These are phyloP conservation scores for Rauvolfia tetraphylla DNA, from an alignment of 257 asterid species.

Conservation along the genomic window DNA sequence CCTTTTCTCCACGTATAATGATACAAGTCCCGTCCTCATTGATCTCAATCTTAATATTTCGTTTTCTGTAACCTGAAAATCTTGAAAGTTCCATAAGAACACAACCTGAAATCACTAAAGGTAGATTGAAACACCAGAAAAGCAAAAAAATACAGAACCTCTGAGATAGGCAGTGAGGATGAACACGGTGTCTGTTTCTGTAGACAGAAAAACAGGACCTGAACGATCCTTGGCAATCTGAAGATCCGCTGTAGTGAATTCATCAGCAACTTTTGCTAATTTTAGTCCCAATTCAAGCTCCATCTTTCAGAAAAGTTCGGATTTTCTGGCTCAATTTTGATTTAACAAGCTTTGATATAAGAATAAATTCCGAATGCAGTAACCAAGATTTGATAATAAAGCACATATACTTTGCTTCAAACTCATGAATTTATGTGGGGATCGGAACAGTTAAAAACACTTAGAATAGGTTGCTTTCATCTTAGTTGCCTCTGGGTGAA, in stretches of 20 bases:
- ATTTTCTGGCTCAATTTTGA: background rate
- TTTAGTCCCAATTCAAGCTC: conserved; percentile 62
- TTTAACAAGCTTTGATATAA: conserved; percentile 12
- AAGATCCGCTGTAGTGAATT: conserved; percentile 42
- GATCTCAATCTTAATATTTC: conserved; percentile 66
- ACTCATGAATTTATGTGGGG: background rate
- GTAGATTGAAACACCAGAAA: background rate
- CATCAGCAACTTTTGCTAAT: conserved; percentile 45
- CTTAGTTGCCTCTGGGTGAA: background rate
- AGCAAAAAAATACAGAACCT: conserved; percentile 31
- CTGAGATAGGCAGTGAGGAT: conserved; percentile 67
- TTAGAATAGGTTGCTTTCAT: conserved; percentile 18
- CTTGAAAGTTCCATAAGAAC: background rate
- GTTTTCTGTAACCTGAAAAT: conserved; percentile 49
- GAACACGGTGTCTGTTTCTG: conserved; percentile 62
- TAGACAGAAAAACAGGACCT: conserved; percentile 56
- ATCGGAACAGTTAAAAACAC: conserved; percentile 17
- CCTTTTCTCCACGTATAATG: conserved; percentile 52
- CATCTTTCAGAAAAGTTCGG: conserved; percentile 26
- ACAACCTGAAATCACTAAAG: background rate
- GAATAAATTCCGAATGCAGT: background rate
- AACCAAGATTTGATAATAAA: conserved; percentile 28
- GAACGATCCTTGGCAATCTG: conserved; percentile 43
- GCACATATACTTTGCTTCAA: conserved; percentile 67
- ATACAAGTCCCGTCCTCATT: conserved; percentile 63